Evolutionary conservation across 768 basidiomycete genomes (phyloP).

Genomic region (Boletus speciosus): DNA sequence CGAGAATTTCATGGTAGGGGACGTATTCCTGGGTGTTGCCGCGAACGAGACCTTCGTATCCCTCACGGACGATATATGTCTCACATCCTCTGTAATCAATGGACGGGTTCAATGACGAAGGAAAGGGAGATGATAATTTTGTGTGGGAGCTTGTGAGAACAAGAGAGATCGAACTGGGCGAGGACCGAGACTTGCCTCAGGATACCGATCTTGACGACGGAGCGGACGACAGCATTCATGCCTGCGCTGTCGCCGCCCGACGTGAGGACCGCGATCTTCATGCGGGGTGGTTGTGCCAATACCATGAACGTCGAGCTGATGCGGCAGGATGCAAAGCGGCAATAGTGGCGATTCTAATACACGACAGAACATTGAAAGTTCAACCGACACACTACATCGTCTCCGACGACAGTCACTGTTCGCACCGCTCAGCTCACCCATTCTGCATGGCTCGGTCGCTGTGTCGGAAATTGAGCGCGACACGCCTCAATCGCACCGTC

Average conservation of each 20-base stretch:
- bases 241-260: slow-evolving; percentile 98
- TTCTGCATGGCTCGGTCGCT: background rate
- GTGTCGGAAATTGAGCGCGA: background rate
- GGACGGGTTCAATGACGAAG: background rate
- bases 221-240: slow-evolving; percentile 93
- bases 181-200: slow-evolving; percentile 56
- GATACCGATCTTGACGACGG: slow-evolving; percentile 90
- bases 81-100: slow-evolving; percentile 69
- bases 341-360: background rate
- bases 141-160: background rate
- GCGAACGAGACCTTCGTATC: slow-evolving; percentile 95
- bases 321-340: background rate
- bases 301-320: background rate
- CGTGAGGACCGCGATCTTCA: slow-evolving; percentile 94
- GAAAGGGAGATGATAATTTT: background rate
- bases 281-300: slow-evolving; percentile 23
- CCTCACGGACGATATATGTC: slow-evolving; percentile 94
- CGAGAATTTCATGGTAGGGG: slow-evolving; percentile 26
- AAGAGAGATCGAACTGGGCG: too few species aligned
- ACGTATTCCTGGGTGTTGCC: slow-evolving; percentile 54
- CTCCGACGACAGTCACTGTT: background rate
- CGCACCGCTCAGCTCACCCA: background rate
- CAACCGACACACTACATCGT: background rate
- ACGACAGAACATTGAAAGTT: too few species aligned
- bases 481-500: background rate